phyloP scores from a whole-genome alignment of 768 basidiomycete genomes.

The Suillus subalutaceus region DNA sequence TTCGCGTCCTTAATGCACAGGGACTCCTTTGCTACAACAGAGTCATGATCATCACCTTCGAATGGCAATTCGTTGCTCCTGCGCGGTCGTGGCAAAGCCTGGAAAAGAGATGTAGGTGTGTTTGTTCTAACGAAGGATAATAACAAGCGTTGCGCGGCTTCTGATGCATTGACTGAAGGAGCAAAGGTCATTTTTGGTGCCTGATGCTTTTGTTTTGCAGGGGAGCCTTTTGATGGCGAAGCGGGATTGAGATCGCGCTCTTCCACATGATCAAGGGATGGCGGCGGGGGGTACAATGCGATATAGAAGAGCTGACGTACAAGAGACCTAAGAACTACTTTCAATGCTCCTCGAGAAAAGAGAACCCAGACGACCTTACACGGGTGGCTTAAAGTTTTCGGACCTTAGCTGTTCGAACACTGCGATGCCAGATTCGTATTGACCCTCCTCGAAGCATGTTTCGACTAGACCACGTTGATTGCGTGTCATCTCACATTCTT shows the following conservation, averaged over 20 bases:
- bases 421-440: conserved; percentile 69
- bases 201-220: conserved; percentile 49
- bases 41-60: conserved; percentile 46
- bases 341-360: background rate
- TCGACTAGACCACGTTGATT: conserved; percentile 64
- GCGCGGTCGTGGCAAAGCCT: conserved; percentile 56
- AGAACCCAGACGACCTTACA: conserved; percentile 43
- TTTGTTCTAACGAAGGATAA: conserved; percentile 61
- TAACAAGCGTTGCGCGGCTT: conserved; percentile 55
- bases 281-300: conserved; percentile 59
- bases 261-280: conserved; percentile 17
- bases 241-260: conserved; percentile 28
- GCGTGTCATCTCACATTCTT: conserved; percentile 48
- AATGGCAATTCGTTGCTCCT: conserved; percentile 12
- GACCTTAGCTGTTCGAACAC: conserved; percentile 65
- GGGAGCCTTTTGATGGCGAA: conserved; percentile 45
- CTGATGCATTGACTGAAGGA: conserved; percentile 47
- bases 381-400: conserved; percentile 55
- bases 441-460: conserved; percentile 75
- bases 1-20: conserved; percentile 54
- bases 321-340: conserved; percentile 48
- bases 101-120: conserved; percentile 51
- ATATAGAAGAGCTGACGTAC: conserved; percentile 72
- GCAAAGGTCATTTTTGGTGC: conserved; percentile 44
- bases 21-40: conserved; percentile 58